These are phyloP conservation scores for Aspergillus novoparasiticus DNA, from an alignment of 2,329 filamentous ascomycete species.

Conservation along the genomic window DNA sequence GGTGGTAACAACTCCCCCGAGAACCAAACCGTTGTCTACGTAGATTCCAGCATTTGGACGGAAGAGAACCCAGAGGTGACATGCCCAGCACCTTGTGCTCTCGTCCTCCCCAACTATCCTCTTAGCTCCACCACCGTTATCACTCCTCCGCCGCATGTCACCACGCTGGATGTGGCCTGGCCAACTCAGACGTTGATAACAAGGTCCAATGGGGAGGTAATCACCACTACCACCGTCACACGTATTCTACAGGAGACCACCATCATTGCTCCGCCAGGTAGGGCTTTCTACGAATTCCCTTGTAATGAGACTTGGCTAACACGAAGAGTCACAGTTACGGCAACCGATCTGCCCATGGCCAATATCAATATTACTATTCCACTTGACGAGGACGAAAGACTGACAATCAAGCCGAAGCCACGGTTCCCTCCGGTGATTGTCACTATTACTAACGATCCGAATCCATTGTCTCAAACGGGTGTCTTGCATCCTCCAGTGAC, in stretches of 20 bases:
- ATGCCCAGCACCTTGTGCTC: conserved; percentile 2
- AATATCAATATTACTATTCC: not conserved
- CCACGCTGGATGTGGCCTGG: not conserved
- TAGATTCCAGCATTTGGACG: not conserved
- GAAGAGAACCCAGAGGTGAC: not conserved
- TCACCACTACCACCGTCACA: not conserved
- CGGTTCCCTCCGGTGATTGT: not conserved
- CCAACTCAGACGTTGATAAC: not conserved
- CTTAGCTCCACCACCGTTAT: conserved; percentile 2
- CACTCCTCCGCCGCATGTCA: conserved; percentile 1
- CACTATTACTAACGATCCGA: not conserved
- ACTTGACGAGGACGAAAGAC: not conserved
- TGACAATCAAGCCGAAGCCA: not conserved
- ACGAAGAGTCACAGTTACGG: not conserved
- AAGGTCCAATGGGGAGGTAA: not conserved
- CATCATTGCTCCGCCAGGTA: not conserved
- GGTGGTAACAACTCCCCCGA: not conserved
- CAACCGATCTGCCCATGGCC: not conserved
- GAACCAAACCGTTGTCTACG: not conserved
- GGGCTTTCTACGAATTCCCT: not conserved
- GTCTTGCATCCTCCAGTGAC: conserved; percentile 8
- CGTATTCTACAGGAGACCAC: not conserved
- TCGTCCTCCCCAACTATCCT: conserved; percentile 3
- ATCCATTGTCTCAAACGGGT: not conserved
- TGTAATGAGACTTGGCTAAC: not conserved